A percentile compares a stretch with the other conserved stretches of the same genome.
These are phyloP conservation scores for Acacia pycnantha DNA, from an alignment of 331 rosid genomes.

Conservation along the genomic window DNA sequence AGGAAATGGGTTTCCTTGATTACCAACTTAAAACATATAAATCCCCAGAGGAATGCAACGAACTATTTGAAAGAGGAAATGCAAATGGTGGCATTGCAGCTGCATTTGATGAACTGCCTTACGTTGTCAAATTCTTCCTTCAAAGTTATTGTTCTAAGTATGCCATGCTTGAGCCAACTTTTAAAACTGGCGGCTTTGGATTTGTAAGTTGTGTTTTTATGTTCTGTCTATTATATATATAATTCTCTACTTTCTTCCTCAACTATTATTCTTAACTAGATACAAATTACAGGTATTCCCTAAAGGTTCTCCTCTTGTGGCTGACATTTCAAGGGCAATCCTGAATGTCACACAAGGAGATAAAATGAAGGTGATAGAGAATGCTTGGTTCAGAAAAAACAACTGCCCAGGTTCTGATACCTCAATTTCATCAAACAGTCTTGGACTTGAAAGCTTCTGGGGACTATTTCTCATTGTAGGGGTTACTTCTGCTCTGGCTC, in stretches of 20 bases:
- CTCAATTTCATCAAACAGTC: conserved; percentile 28
- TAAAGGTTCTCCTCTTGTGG: conserved; percentile 40
- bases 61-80: conserved; percentile 19
- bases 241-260: neutral
- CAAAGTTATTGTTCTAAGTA: conserved; percentile 10
- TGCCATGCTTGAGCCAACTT: conserved; percentile 12
- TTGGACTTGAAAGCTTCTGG: conserved; percentile 42
- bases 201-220: conserved; percentile 18
- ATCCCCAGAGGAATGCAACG: neutral
- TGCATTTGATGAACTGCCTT: conserved; percentile 28
- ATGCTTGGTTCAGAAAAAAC: conserved; percentile 22
- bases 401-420: conserved; percentile 16
- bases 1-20: neutral
- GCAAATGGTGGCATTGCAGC: conserved; percentile 29
- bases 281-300: conserved; percentile 40
- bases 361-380: conserved; percentile 30
- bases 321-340: conserved; percentile 46
- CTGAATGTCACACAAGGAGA: conserved; percentile 43
- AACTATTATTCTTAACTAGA: neutral
- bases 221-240: neutral
- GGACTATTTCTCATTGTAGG: conserved; percentile 45
- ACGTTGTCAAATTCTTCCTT: conserved; percentile 21
- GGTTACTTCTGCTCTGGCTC: neutral
- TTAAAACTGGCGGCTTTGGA: conserved; percentile 28
- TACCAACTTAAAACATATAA: neutral